phyloP scores from a whole-genome alignment of 2,329 filamentous ascomycete genomes.

The Alternaria postmessia region DNA sequence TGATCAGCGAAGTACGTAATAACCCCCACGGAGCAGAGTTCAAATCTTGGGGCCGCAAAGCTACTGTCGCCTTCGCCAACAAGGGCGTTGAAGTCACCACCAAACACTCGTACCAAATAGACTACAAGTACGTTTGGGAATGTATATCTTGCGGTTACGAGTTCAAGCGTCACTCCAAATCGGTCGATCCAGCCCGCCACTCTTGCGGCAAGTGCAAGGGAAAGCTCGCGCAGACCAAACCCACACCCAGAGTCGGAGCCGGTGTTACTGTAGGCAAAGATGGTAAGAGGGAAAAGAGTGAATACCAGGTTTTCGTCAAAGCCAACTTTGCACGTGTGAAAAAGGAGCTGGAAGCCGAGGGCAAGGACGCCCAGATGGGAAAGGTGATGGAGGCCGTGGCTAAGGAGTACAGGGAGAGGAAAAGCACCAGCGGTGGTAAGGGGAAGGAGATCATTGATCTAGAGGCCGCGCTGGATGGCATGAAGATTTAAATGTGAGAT shows the following conservation, averaged over 20 bases:
- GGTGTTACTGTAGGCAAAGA: conserved; percentile 13
- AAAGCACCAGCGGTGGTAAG: conserved; percentile 31
- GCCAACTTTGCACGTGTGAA: conserved; percentile 67
- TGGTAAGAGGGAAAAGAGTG: conserved; percentile 48
- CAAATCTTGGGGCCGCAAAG: conserved; percentile 70
- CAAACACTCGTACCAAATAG: conserved; percentile 87
- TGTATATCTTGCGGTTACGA: conserved; percentile 74
- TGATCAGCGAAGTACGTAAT: conserved; percentile 77
- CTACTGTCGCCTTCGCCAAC: conserved; percentile 65
- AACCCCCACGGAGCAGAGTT: conserved; percentile 87
- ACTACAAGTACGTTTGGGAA: conserved; percentile 90
- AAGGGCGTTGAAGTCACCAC: conserved; percentile 81
- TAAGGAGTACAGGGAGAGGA: conserved; percentile 65
- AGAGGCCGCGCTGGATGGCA: conserved; percentile 34
- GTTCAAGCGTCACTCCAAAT: conserved; percentile 86
- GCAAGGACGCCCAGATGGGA: conserved; percentile 59
- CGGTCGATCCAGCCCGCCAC: conserved; percentile 75
- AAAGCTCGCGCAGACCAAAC: conserved; percentile 77
- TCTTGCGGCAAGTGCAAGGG: conserved; percentile 79
- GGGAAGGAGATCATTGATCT: conserved; percentile 16
- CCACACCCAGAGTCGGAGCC: conserved; percentile 65
- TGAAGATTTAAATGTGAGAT: conserved; percentile 27
- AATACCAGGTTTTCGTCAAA: conserved; percentile 70
- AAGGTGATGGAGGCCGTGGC: conserved; percentile 75
- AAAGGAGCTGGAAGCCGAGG: conserved; percentile 58